Percentiles rank a stretch among this genome's conserved stretches.
Evolutionary conservation across 345 rosid genomes (phyloP).

Genomic region (Luvunga scandens): DNA sequence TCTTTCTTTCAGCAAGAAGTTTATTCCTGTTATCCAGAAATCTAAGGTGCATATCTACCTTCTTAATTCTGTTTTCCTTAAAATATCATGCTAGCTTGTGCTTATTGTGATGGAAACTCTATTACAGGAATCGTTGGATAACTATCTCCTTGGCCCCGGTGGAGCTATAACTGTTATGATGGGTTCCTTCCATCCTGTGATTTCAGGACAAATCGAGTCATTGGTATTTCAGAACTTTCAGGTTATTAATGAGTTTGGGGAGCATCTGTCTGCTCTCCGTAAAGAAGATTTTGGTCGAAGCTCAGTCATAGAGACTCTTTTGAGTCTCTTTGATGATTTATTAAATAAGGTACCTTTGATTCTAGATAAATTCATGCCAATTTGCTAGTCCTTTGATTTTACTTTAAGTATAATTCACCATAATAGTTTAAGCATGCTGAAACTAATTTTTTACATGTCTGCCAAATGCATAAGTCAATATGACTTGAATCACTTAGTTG

Average conservation of each 20-base stretch:
- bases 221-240: conserved; percentile 54
- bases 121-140: conserved; percentile 70
- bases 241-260: conserved; percentile 59
- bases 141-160: conserved; percentile 43
- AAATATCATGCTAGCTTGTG: conserved; percentile 13
- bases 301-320: conserved; percentile 43
- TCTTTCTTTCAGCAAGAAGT: conserved; percentile 50
- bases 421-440: background rate
- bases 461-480: background rate
- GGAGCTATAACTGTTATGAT: conserved; percentile 36
- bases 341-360: conserved; percentile 53
- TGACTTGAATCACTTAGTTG: background rate
- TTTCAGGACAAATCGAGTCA: conserved; percentile 44
- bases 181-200: conserved; percentile 36
- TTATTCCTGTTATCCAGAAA: conserved; percentile 45
- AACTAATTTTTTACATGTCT: background rate
- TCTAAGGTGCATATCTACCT: conserved; percentile 57
- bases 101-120: conserved; percentile 20
- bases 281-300: conserved; percentile 40
- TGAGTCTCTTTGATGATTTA: conserved; percentile 43
- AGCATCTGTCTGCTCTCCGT: conserved; percentile 39
- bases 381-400: background rate
- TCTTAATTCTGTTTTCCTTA: conserved; percentile 4
- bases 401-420: background rate
- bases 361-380: background rate